These are phyloP conservation scores for Zoysia pacifica DNA, from an alignment of 176 grass and related monocot species.

Conservation along the genomic window DNA sequence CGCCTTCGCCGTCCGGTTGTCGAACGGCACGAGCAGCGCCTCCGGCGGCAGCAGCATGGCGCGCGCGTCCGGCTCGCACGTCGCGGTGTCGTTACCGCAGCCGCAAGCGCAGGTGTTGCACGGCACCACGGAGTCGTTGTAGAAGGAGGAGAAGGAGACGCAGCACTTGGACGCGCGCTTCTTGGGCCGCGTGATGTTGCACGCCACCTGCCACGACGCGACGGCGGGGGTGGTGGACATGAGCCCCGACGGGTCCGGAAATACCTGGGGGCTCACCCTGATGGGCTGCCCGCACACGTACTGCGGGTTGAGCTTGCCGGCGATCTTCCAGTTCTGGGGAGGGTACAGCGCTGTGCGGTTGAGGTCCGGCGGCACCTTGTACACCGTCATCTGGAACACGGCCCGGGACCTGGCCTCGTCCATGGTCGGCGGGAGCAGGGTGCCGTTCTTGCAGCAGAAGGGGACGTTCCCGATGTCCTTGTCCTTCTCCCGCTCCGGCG, in stretches of 20 bases:
- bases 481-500: slow-evolving; percentile 82
- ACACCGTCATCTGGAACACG: slow-evolving; percentile 81
- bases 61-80: slow-evolving; percentile 55
- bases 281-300: slow-evolving; percentile 66
- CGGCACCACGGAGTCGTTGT: slow-evolving; percentile 78
- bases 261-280: slow-evolving; percentile 71
- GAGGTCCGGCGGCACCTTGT: slow-evolving; percentile 89
- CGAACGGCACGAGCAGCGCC: slow-evolving; percentile 70
- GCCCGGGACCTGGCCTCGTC: slow-evolving; percentile 64
- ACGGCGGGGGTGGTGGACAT: slow-evolving; percentile 64
- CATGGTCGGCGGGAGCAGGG: slow-evolving; percentile 73
- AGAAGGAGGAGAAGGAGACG: slow-evolving; percentile 87
- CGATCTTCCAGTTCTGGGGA: slow-evolving; percentile 81
- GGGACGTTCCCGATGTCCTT: slow-evolving; percentile 70
- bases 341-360: slow-evolving; percentile 78
- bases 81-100: slow-evolving; percentile 47
- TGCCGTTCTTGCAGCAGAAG: slow-evolving; percentile 95
- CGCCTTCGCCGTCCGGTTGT: slow-evolving; percentile 78
- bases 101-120: slow-evolving; percentile 84
- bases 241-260: slow-evolving; percentile 75
- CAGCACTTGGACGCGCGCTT: slow-evolving; percentile 59
- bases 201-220: slow-evolving; percentile 85
- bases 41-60: slow-evolving; percentile 70
- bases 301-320: slow-evolving; percentile 69
- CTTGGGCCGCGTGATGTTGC: slow-evolving; percentile 85